Percentiles rank a stretch among this genome's conserved stretches.
phyloP scores from a whole-genome alignment of 208 protist genomes.

The Leishmania tarentolae region DNA sequence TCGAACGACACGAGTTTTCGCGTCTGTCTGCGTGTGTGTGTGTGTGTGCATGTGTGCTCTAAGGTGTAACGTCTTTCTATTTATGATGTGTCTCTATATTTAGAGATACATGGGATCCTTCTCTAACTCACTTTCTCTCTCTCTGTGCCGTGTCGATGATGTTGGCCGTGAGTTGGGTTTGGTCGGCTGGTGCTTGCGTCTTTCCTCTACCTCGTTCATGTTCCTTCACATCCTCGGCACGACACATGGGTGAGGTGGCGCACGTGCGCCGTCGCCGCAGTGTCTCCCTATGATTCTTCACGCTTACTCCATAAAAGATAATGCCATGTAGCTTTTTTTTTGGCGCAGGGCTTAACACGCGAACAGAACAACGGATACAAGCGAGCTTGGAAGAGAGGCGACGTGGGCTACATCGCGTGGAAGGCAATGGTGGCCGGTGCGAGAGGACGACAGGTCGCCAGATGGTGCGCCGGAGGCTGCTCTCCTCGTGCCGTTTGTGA shows the following conservation, averaged over 20 bases:
- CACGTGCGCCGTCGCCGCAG: not conserved
- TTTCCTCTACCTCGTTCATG: not conserved
- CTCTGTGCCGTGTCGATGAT: not conserved
- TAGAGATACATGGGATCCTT: no score
- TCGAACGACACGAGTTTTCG: not conserved
- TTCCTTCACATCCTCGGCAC: not conserved
- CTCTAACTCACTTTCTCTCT: not conserved
- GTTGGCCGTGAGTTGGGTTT: not conserved
- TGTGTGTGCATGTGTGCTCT: not conserved
- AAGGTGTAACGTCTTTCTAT: not conserved
- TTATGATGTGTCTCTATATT: not conserved
- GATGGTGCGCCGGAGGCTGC: not conserved
- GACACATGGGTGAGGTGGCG: not conserved
- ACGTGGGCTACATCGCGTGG: not conserved
- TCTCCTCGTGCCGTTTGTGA: not conserved
- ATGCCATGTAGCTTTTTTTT: not conserved
- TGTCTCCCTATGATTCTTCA: not conserved
- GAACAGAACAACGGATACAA: not conserved
- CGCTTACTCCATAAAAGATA: not conserved
- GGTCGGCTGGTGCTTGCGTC: not conserved
- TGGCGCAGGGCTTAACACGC: not conserved
- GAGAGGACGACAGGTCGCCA: not conserved
- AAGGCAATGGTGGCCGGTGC: not conserved
- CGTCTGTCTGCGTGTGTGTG: not conserved
- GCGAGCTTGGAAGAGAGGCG: not conserved